Evolutionary conservation across 441 rosid species (phyloP).

Genomic region (Gossypium davidsonii): DNA sequence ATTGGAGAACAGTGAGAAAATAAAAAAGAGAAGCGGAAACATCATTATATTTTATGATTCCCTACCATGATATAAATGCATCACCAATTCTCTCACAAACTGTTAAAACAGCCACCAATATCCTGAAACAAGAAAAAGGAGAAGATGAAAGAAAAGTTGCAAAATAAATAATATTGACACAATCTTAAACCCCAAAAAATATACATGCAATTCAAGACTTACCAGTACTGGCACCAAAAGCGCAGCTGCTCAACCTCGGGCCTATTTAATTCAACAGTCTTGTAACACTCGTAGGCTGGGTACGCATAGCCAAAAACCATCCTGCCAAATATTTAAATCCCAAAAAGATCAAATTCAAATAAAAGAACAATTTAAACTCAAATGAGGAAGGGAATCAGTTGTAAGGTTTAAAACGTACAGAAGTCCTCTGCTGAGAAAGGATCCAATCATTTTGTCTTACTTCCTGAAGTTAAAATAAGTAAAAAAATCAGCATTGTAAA

Average conservation of each 20-base stretch:
- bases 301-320: constrained; percentile 92
- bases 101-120: constrained; percentile 75
- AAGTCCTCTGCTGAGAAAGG: constrained; percentile 88
- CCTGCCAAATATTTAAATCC: constrained; percentile 33
- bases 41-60: neutral
- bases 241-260: constrained; percentile 94
- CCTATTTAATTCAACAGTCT: constrained; percentile 78
- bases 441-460: constrained; percentile 74
- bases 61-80: constrained; percentile 66
- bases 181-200: neutral
- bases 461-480: constrained; percentile 7
- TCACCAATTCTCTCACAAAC: constrained; percentile 71
- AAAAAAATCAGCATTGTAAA: neutral
- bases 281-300: constrained; percentile 95
- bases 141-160: neutral
- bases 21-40: neutral
- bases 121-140: constrained; percentile 54
- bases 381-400: constrained; percentile 7
- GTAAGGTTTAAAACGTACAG: constrained; percentile 48
- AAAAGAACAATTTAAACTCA: constrained; percentile 12
- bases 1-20: constrained; percentile 10
- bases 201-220: constrained; percentile 8
- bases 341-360: neutral
- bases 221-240: constrained; percentile 99
- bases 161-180: neutral